phyloP scores from a whole-genome alignment of 208 protist genomes.

The Wallacemonas rigidus region DNA sequence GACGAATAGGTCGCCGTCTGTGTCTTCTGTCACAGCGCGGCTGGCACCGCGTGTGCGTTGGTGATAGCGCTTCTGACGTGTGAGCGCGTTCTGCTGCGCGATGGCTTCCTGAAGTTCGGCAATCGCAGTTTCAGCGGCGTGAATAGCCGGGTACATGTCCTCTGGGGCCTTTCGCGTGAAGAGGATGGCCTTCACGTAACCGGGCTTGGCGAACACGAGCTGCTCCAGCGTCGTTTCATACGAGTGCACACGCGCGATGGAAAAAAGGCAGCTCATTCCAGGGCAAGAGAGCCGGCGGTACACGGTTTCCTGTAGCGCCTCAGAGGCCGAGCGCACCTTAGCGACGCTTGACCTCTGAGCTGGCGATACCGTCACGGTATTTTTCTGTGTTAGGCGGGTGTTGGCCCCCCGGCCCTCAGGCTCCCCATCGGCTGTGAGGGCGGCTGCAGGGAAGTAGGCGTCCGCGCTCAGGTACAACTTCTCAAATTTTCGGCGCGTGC shows the following conservation, averaged over 20 bases:
- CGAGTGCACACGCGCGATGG: conserved; percentile 42
- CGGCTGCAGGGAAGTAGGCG: conserved; percentile 50
- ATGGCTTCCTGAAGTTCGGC: conserved; percentile 69
- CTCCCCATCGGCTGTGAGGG: neutral
- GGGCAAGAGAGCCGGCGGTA: conserved; percentile 42
- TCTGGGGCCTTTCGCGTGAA: conserved; percentile 62
- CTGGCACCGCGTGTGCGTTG: neutral
- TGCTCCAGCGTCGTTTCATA: conserved; percentile 50
- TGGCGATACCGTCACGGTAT: no score
- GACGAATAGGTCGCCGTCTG: neutral
- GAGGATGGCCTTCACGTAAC: conserved; percentile 54
- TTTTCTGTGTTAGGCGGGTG: neutral
- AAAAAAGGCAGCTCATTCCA: conserved; percentile 68
- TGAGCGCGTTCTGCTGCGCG: conserved; percentile 65
- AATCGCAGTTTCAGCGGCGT: conserved; percentile 60
- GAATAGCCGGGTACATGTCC: conserved; percentile 60
- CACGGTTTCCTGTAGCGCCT: conserved; percentile 10
- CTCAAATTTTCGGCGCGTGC: conserved; percentile 35
- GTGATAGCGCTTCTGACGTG: conserved; percentile 16
- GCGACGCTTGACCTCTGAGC: neutral
- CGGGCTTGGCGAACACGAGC: conserved; percentile 55
- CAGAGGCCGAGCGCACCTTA: conserved; percentile 1
- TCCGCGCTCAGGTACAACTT: conserved; percentile 40
- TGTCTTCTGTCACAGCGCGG: neutral
- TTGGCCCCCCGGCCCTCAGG: neutral